Conservation (phyloP, 2,329 filamentous ascomycete species). For the Aspergillus costaricaensis region DNA sequence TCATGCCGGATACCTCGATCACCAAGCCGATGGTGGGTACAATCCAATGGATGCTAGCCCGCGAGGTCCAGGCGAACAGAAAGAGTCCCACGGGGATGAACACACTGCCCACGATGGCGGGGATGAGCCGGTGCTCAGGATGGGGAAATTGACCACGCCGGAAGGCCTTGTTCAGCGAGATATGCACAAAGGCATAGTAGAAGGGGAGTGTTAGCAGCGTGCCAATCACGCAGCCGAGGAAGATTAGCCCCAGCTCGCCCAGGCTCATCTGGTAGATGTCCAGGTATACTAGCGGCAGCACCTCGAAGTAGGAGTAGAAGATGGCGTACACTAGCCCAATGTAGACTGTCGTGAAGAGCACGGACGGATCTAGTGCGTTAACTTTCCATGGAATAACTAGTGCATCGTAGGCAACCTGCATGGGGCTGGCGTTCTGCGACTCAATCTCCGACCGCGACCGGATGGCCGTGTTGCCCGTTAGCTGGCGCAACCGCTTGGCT, state of each 20-base stretch:
- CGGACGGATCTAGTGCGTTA: not conserved
- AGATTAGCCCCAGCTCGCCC: not conserved
- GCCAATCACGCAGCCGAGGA: not conserved
- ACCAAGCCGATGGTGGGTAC: conserved; percentile 26
- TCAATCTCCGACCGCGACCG: not conserved
- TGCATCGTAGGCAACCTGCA: not conserved
- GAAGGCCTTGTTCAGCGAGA: not conserved
- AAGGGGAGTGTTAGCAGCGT: not conserved
- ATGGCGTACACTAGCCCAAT: conserved; percentile 6
- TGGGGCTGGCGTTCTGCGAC: not conserved
- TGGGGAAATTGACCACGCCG: not conserved
- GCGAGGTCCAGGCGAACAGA: conserved; percentile 53
- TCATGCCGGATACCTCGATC: not conserved
- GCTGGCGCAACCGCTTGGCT: conserved; percentile 5
- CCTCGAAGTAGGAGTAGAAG: conserved; percentile 12
- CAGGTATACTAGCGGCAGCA: not conserved
- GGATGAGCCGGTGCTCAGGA: not conserved
- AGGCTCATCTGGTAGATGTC: not conserved
- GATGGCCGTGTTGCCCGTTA: not conserved
- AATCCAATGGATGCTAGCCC: conserved; percentile 48
- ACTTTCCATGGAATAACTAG: conserved; percentile 4
- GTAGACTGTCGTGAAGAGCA: conserved; percentile 7
- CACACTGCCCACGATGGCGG: not conserved
- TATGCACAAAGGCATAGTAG: not conserved
- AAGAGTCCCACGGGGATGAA: not conserved